Conservation (phyloP, 2,329 filamentous ascomycete genomes). For the Diaporthe caulivora region DNA sequence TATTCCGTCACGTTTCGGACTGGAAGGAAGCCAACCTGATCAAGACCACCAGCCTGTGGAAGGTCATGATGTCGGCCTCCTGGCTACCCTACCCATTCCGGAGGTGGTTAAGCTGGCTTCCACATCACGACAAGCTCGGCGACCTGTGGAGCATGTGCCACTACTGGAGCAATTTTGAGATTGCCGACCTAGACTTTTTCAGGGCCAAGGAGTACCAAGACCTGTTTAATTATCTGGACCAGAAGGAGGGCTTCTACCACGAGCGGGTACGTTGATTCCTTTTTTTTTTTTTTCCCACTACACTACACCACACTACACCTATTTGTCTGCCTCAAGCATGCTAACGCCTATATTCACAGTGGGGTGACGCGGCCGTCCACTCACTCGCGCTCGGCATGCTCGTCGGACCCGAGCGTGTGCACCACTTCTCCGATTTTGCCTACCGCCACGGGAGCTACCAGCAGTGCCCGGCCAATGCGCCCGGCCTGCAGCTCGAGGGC, state of each 20-base stretch:
- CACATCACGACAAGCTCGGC: conserved; percentile 53
- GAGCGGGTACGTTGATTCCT: conserved; percentile 53
- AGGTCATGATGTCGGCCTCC: conserved; percentile 54
- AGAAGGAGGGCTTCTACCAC: conserved; percentile 57
- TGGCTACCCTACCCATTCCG: conserved; percentile 58
- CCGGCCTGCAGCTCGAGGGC: conserved; percentile 50
- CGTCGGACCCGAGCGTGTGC: conserved; percentile 53
- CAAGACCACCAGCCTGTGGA: conserved; percentile 54
- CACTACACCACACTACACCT: too few relatives aligned
- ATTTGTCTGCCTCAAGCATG: neutral
- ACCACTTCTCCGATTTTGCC: conserved; percentile 59
- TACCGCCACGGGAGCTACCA: conserved; percentile 54
- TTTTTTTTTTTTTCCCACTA: too few relatives aligned
- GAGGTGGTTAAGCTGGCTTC: conserved; percentile 50
- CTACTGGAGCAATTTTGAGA: conserved; percentile 63
- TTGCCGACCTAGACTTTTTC: conserved; percentile 60
- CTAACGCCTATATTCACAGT: conserved; percentile 44
- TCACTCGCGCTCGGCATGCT: conserved; percentile 58
- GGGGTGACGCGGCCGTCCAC: conserved; percentile 60
- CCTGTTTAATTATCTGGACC: conserved; percentile 55
- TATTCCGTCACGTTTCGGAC: conserved; percentile 56
- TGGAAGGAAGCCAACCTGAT: conserved; percentile 55
- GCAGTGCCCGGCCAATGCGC: conserved; percentile 53
- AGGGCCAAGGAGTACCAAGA: conserved; percentile 55
- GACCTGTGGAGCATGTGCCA: conserved; percentile 60